Percentiles rank a stretch among this genome's conserved stretches.
Evolutionary conservation across 2,329 filamentous ascomycete genomes (phyloP).

Genomic region (Meredithiella fracta): DNA sequence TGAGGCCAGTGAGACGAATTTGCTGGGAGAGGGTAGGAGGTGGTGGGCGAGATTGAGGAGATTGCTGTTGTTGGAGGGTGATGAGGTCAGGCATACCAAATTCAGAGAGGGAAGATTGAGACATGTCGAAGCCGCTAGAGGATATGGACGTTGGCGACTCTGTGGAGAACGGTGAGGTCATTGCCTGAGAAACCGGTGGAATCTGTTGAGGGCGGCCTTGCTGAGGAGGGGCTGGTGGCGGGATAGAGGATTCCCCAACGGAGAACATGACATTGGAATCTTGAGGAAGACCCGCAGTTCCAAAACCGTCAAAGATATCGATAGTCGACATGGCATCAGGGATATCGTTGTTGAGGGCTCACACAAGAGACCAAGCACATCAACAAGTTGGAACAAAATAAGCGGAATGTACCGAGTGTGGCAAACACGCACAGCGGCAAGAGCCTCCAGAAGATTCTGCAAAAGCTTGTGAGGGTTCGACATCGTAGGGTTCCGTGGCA

Average conservation of each 20-base stretch:
- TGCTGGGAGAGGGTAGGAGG: background rate
- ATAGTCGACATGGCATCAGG: conserved; percentile 38
- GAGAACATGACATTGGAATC: conserved; percentile 21
- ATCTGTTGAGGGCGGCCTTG: background rate
- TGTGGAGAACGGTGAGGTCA: conserved; percentile 12
- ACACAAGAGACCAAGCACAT: conserved; percentile 47
- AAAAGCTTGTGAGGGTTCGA: conserved; percentile 56
- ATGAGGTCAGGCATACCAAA: conserved; percentile 10
- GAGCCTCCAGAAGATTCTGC: conserved; percentile 48
- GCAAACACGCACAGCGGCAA: conserved; percentile 56
- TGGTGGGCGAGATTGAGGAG: background rate
- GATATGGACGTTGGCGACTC: conserved; percentile 12
- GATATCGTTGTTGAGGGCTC: conserved; percentile 42
- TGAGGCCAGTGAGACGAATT: conserved; percentile 4
- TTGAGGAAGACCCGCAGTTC: conserved; percentile 44
- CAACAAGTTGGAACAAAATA: conserved; percentile 57
- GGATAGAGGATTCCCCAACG: conserved; percentile 7
- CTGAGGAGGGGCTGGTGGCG: background rate
- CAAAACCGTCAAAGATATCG: conserved; percentile 51
- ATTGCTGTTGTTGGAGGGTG: conserved; percentile 11
- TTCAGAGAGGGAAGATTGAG: conserved; percentile 7
- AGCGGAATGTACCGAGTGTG: conserved; percentile 63
- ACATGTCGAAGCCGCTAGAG: conserved; percentile 12
- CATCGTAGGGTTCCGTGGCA: conserved; percentile 38
- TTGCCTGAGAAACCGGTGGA: conserved; percentile 1